A percentile compares a stretch with the other conserved stretches of the same genome.
Conservation (phyloP, 305 asterid species). For the Solanum aculeatissimum region DNA sequence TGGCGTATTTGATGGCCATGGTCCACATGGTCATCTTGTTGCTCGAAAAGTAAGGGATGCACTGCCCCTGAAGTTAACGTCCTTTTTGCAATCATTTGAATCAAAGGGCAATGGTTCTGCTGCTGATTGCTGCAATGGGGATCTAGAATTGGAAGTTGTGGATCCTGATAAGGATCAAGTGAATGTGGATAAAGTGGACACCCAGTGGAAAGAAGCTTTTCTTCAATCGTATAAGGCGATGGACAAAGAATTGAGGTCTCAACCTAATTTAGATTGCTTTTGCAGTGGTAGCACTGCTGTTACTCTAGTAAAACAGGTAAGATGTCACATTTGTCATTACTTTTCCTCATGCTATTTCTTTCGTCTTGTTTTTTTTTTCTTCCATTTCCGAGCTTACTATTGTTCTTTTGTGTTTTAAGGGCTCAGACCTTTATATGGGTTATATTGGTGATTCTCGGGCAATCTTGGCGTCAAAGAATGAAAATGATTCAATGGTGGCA, state of each 20-base stretch:
- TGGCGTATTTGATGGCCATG: conserved; percentile 96
- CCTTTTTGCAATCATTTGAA: conserved; percentile 40
- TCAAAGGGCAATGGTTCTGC: conserved; percentile 39
- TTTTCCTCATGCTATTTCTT: not conserved
- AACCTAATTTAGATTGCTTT: conserved; percentile 82
- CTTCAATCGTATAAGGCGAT: conserved; percentile 76
- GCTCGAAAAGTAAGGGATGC: conserved; percentile 88
- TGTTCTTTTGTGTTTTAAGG: conserved; percentile 27
- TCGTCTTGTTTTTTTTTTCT: not conserved
- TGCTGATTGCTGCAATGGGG: conserved; percentile 42
- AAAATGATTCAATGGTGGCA: conserved; percentile 58
- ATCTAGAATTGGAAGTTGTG: conserved; percentile 41
- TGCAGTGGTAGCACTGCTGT: conserved; percentile 98
- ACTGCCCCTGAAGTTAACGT: conserved; percentile 58
- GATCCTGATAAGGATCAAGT: conserved; percentile 40
- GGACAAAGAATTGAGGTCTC: conserved; percentile 89
- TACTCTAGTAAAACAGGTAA: conserved; percentile 75
- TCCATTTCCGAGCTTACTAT: not conserved
- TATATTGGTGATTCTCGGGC: conserved; percentile 94
- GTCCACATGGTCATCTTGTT: conserved; percentile 91
- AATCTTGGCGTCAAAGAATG: conserved; percentile 71
- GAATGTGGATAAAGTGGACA: conserved; percentile 30
- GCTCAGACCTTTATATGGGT: conserved; percentile 81
- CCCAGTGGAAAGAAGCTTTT: conserved; percentile 68
- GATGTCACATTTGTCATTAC: not conserved